A percentile compares a stretch with the other conserved stretches of the same genome.
Conservation (phyloP, 2,329 filamentous ascomycete genomes). For the Pseudocercospora cruenta region DNA sequence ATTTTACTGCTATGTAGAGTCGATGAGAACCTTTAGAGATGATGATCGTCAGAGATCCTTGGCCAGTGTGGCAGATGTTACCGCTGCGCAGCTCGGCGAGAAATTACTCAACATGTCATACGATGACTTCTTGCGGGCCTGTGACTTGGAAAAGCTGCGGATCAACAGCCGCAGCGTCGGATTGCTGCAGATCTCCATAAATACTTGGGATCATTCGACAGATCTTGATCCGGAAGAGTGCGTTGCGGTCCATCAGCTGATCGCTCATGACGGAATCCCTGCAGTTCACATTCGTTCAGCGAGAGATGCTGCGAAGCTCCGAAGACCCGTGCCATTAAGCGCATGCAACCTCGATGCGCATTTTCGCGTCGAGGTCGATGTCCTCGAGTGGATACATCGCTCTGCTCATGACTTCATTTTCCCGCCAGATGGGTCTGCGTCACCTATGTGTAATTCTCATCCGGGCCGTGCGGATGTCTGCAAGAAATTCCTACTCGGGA, state of each 20-base stretch:
- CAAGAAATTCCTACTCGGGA: neutral
- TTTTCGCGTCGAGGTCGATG: neutral
- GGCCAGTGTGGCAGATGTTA: neutral
- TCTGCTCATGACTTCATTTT: constrained; percentile 7
- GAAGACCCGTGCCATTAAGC: neutral
- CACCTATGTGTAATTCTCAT: neutral
- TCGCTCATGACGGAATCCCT: neutral
- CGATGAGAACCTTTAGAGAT: neutral
- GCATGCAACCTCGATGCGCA: neutral
- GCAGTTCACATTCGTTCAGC: neutral
- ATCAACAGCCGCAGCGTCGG: neutral
- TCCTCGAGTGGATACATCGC: constrained; percentile 3
- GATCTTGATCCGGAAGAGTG: too few relatives aligned
- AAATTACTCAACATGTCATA: neutral
- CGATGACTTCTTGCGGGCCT: neutral
- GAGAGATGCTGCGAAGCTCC: neutral
- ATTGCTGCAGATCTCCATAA: too few relatives aligned
- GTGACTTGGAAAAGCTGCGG: neutral
- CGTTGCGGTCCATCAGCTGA: neutral
- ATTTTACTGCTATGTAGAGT: neutral
- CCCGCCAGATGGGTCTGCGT: neutral
- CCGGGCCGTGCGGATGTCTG: neutral
- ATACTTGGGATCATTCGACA: too few relatives aligned
- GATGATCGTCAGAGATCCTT: too few relatives aligned
- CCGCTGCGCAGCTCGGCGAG: neutral